Conservation (phyloP, 2,329 filamentous ascomycete species). For the Diplodia scrobiculata region DNA sequence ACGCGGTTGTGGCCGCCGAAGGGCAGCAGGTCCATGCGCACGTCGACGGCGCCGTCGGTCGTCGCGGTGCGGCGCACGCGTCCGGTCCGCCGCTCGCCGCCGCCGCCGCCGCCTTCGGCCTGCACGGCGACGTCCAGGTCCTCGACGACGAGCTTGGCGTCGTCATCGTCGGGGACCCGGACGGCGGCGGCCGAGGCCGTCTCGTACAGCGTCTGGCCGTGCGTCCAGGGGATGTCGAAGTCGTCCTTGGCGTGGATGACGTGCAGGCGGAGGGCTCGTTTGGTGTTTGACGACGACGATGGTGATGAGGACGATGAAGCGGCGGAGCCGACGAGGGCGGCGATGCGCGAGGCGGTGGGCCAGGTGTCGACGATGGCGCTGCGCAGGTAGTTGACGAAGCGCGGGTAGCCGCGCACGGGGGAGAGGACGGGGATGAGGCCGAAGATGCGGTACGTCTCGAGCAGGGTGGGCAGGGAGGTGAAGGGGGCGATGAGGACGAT, state of each 20-base stretch:
- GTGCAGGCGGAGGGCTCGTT: constrained; percentile 60
- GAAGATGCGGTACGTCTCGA: constrained; percentile 76
- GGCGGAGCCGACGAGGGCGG: constrained; percentile 55
- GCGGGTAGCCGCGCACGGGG: constrained; percentile 69
- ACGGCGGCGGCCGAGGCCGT: constrained; percentile 30
- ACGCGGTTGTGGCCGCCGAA: constrained; percentile 67
- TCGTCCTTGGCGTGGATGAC: constrained; percentile 82
- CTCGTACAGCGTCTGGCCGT: constrained; percentile 52
- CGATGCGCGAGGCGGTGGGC: constrained; percentile 69
- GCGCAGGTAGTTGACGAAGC: constrained; percentile 63
- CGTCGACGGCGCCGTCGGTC: constrained; percentile 18
- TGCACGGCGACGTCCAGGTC: not conserved
- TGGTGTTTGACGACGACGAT: no score
- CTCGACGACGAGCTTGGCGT: constrained; percentile 28
- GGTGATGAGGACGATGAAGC: no score
- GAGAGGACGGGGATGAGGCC: constrained; percentile 78
- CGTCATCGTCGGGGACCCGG: constrained; percentile 1
- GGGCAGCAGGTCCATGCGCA: constrained; percentile 50
- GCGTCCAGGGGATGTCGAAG: constrained; percentile 74
- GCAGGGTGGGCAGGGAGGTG: constrained; percentile 69
- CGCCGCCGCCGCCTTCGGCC: not conserved
- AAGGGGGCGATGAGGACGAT: constrained; percentile 80
- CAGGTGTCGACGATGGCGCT: constrained; percentile 75
- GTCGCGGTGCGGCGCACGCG: constrained; percentile 31
- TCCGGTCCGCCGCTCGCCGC: constrained; percentile 33